A percentile compares a stretch with the other conserved stretches of the same genome.
phyloP scores from a whole-genome alignment of 1,284 basidiomycete genomes.

The Cerioporus squamosus region DNA sequence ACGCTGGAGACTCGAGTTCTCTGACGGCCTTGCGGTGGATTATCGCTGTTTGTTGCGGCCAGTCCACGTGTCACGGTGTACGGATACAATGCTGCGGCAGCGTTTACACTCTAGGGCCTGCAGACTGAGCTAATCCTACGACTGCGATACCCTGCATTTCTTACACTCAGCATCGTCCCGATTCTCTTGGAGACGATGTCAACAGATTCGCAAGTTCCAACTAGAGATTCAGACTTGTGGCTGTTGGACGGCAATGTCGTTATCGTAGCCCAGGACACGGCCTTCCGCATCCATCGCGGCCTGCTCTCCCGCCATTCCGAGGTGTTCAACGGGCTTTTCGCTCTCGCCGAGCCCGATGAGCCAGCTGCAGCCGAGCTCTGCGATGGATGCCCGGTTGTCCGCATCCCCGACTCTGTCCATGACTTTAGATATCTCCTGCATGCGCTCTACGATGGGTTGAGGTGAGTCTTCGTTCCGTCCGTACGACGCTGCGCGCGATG shows the following conservation, averaged over 20 bases:
- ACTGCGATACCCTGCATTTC: too few relatives aligned
- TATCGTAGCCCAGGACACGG: slow-evolving; percentile 1
- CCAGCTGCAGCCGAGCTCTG: not conserved
- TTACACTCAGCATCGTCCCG: too few relatives aligned
- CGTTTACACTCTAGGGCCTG: too few relatives aligned
- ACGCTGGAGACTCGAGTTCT: too few relatives aligned
- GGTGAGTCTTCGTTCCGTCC: not conserved
- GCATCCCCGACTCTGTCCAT: slow-evolving; percentile 6
- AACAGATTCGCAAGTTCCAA: too few relatives aligned
- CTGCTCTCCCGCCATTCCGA: slow-evolving; percentile 6
- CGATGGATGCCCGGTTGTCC: slow-evolving; percentile 10
- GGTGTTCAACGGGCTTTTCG: slow-evolving; percentile 8
- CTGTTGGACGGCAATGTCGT: slow-evolving; percentile 12
- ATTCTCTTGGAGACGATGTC: not conserved
- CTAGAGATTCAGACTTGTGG: not conserved
- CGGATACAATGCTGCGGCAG: too few relatives aligned
- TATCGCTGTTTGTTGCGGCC: too few relatives aligned
- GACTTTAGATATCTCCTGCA: slow-evolving; percentile 10
- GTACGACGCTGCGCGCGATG: not conserved
- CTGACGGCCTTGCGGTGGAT: too few relatives aligned
- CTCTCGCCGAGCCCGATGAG: slow-evolving; percentile 1
- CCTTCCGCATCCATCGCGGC: slow-evolving; percentile 9
- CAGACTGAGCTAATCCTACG: too few relatives aligned
- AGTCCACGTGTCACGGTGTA: too few relatives aligned
- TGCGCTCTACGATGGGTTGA: slow-evolving; percentile 5